phyloP scores from a whole-genome alignment of 371 early-diverging fungal genomes.

The Mucor circinelloides region DNA sequence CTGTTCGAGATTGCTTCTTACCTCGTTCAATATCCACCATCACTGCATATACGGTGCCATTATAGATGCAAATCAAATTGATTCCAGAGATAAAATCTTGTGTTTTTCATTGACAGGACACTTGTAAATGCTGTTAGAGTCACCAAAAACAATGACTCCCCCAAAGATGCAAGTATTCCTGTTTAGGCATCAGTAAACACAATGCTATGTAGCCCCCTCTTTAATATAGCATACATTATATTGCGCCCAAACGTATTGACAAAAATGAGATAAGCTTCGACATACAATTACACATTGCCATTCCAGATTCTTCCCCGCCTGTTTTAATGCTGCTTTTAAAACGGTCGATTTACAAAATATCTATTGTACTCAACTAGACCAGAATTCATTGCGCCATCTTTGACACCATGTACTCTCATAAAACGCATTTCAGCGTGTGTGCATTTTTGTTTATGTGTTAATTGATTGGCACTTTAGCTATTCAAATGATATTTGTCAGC shows the following conservation, averaged over 20 bases:
- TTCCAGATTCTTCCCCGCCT: too few relatives aligned
- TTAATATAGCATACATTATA: neutral
- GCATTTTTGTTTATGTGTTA: neutral
- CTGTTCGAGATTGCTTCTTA: neutral
- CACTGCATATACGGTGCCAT: too few relatives aligned
- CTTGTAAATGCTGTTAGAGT: neutral
- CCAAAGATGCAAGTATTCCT: too few relatives aligned
- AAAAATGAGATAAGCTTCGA: neutral
- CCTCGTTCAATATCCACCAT: too few relatives aligned
- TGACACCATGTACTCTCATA: neutral
- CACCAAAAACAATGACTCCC: neutral
- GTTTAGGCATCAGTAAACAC: neutral
- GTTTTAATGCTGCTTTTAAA: too few relatives aligned
- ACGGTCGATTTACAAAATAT: too few relatives aligned
- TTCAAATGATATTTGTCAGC: neutral
- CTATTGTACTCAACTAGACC: too few relatives aligned
- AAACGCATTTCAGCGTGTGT: neutral
- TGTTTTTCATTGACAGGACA: neutral
- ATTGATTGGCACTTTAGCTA: neutral
- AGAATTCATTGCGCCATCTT: neutral
- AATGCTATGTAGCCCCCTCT: neutral
- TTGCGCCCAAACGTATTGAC: neutral
- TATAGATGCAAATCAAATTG: neutral
- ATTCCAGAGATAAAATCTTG: neutral
- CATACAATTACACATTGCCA: too few relatives aligned